These are phyloP conservation scores for Suillus sp. DNA, from an alignment of 768 basidiomycete species.

Conservation along the genomic window DNA sequence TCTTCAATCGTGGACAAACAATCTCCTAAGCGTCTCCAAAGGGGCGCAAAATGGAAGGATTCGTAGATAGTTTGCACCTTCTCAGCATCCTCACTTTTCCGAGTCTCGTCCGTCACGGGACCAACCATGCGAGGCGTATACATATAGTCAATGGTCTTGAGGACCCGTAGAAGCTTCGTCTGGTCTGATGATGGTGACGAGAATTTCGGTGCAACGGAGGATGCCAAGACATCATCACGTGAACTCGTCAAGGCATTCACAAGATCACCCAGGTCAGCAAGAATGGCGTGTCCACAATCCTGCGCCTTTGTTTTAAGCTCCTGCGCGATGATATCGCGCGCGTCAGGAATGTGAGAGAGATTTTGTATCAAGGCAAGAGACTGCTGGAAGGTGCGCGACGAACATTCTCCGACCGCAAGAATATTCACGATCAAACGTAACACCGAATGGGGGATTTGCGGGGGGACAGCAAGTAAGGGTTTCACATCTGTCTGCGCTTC, in stretches of 20 bases:
- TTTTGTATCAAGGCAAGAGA: slow-evolving; percentile 92
- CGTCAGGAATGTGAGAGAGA: slow-evolving; percentile 84
- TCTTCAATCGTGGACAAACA: slow-evolving; percentile 85
- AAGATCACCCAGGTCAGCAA: slow-evolving; percentile 78
- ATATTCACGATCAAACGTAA: slow-evolving; percentile 94
- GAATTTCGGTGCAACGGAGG: slow-evolving; percentile 82
- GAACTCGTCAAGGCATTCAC: slow-evolving; percentile 59
- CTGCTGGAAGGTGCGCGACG: slow-evolving; percentile 93
- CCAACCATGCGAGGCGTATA: slow-evolving; percentile 64
- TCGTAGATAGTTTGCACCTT: slow-evolving; percentile 89
- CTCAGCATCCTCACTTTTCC: slow-evolving; percentile 61
- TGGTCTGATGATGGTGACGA: slow-evolving; percentile 93
- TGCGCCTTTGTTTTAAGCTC: slow-evolving; percentile 88
- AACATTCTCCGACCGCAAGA: slow-evolving; percentile 96
- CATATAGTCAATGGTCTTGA: slow-evolving; percentile 99
- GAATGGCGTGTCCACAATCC: slow-evolving; percentile 78
- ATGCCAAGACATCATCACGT: slow-evolving; percentile 56
- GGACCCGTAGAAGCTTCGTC: slow-evolving; percentile 91
- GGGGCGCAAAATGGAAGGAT: slow-evolving; percentile 83
- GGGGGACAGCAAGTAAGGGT: slow-evolving; percentile 67
- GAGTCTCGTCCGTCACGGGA: slow-evolving; percentile 38
- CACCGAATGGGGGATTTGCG: slow-evolving; percentile 82
- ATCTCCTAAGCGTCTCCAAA: slow-evolving; percentile 91
- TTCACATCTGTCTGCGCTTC: slow-evolving; percentile 38
- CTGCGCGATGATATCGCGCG: slow-evolving; percentile 84